phyloP scores from a whole-genome alignment of 306 rosid genomes.

The Acacia melanoxylon region DNA sequence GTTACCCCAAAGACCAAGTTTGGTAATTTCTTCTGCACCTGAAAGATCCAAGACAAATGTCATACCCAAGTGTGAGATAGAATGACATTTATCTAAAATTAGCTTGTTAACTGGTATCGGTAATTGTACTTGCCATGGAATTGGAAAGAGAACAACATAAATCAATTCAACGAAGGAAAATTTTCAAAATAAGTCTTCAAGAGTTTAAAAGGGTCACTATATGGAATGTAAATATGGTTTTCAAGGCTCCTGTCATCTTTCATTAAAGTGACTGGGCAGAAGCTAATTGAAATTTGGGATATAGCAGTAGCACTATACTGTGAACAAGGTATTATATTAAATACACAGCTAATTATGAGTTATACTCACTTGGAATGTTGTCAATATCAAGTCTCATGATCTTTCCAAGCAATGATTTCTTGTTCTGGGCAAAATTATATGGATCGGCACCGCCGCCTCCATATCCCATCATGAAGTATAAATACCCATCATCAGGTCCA shows the following conservation, averaged over 20 bases:
- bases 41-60: conserved; percentile 30
- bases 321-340: not conserved
- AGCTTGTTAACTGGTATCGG: not conserved
- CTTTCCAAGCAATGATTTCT: conserved; percentile 96
- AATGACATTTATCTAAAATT: not conserved
- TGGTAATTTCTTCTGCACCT: conserved; percentile 65
- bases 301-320: not conserved
- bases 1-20: conserved; percentile 86
- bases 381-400: conserved; percentile 89
- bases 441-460: conserved; percentile 90
- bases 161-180: not conserved
- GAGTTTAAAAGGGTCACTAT: conserved; percentile 9
- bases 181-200: not conserved
- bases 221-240: not conserved
- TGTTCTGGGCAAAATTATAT: conserved; percentile 83
- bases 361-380: conserved; percentile 69
- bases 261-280: not conserved
- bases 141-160: conserved; percentile 6
- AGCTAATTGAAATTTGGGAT: not conserved
- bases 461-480: conserved; percentile 91
- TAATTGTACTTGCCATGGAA: not conserved
- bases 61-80: conserved; percentile 8
- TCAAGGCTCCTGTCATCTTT: not conserved
- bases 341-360: not conserved
- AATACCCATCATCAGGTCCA: conserved; percentile 82